phyloP scores from a whole-genome alignment of 352 stramenopile genomes.

The Pythium utonaiense region DNA sequence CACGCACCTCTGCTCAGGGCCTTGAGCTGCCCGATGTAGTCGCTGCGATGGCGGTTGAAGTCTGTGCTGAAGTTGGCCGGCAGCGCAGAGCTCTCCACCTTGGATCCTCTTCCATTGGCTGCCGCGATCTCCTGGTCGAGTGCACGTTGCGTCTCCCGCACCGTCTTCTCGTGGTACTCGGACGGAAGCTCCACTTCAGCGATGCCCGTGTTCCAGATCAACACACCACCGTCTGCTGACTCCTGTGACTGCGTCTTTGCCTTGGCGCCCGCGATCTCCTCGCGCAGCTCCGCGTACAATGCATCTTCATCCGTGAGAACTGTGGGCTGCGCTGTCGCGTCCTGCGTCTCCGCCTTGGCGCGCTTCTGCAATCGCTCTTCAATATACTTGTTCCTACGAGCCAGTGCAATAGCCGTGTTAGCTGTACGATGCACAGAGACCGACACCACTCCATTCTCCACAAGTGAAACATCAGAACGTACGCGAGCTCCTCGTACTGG shows the following conservation, averaged over 20 bases:
- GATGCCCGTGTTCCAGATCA: conserved; percentile 78
- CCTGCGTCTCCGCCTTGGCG: conserved; percentile 8
- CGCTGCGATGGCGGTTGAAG: conserved; percentile 68
- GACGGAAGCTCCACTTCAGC: conserved; percentile 71
- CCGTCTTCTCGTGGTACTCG: conserved; percentile 46
- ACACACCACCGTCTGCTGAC: conserved; percentile 51
- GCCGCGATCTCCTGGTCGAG: conserved; percentile 30
- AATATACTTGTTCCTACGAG: conserved; percentile 72
- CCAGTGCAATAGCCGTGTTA: too few species aligned
- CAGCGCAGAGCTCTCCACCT: conserved; percentile 48
- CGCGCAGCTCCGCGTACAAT: conserved; percentile 62
- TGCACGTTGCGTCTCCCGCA: conserved; percentile 45
- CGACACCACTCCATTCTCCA: not conserved
- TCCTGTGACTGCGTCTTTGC: conserved; percentile 20
- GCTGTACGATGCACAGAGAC: too few species aligned
- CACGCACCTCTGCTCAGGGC: conserved; percentile 50
- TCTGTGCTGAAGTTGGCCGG: conserved; percentile 75
- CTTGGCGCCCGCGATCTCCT: conserved; percentile 27
- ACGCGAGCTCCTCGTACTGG: conserved; percentile 76
- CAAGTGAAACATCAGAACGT: not conserved
- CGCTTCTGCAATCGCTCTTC: conserved; percentile 67
- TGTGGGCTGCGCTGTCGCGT: not conserved
- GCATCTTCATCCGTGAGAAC: conserved; percentile 50
- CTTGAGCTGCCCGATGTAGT: conserved; percentile 71
- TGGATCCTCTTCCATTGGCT: conserved; percentile 12